Base-by-base conservation (phyloP, 148 eudicot species). In the Spergularia marina region DNA sequence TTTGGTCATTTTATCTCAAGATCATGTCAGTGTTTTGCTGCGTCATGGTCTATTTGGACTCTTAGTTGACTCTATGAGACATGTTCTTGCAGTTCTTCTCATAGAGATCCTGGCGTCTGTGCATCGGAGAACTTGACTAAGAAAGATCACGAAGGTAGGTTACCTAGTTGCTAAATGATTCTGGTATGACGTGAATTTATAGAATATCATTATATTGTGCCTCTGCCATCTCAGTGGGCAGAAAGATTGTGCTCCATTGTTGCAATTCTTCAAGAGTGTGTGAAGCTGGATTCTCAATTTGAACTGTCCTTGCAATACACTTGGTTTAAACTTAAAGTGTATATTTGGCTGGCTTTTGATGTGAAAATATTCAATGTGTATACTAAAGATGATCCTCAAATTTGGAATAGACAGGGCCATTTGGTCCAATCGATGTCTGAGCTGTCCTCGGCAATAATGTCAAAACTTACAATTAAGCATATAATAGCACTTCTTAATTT, bases 131-230 rank as follows among this genome's bases (percentile, higher is more conserved):
- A 88, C 79, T 84, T 95, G 56, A 90, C 89, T 78, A 79, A 80
- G 51, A 92, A 84, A 83, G 98, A 92, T 71, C 94, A 90, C 74
- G 86, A 83, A 85, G 97, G 98, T 95, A 77, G 83, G 89, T 76
- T 78, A 61, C 74, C 76, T 56, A 17, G 70, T 65, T 70, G 68
- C 25, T 65, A 65, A 79, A 70, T 53, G 30, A 40, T 49, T 56
- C 51, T 51, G 15, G 47, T 34, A 60, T 21, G 74, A 13, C 41
- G 51, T 34, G 10, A 76, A 23, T 74, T 52, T 11, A 15, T 44
- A 25, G 40, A 20, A 12, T 60, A 13, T 41, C 25, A 41, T 47
- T 11, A 47, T 59, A 21, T 56, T 60, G 44, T 59, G 68, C 65
- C 62, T 25, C 49, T 16, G 16, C 56, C 25, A 18, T 18, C 62